Percentiles rank a stretch among this genome's conserved stretches.
Conservation (phyloP, 2,329 filamentous ascomycete genomes). For the Claviceps lovelessii region DNA sequence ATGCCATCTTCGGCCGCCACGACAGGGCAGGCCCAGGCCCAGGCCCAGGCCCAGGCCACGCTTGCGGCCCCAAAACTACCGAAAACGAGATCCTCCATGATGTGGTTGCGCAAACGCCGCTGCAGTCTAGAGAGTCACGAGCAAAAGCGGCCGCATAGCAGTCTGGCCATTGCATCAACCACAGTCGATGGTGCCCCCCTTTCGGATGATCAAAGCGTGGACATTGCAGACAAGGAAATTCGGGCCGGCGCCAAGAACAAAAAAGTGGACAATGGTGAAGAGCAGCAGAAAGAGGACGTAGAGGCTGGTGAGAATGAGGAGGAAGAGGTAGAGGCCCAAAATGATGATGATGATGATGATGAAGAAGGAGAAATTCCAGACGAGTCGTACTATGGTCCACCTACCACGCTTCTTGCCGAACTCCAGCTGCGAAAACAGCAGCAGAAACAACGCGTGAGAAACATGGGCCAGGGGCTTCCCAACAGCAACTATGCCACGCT, state of each 20-base stretch:
- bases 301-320: slow-evolving; percentile 31
- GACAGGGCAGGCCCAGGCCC: slow-evolving; percentile 7
- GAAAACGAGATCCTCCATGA: slow-evolving; percentile 36
- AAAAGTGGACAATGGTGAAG: neutral
- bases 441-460: slow-evolving; percentile 59
- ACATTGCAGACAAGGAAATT: slow-evolving; percentile 6
- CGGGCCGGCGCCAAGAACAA: slow-evolving; percentile 12
- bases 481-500: slow-evolving; percentile 84
- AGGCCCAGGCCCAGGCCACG: slow-evolving; percentile 8
- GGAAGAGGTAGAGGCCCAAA: slow-evolving; percentile 15
- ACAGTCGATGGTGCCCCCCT: slow-evolving; percentile 10
- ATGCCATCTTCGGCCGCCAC: slow-evolving; percentile 15
- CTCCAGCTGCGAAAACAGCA: slow-evolving; percentile 82
- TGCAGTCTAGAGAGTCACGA: slow-evolving; percentile 10
- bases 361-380: slow-evolving; percentile 28
- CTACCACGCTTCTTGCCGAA: slow-evolving; percentile 84
- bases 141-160: no score
- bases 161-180: neutral
- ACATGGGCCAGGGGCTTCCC: slow-evolving; percentile 44
- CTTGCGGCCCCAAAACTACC: slow-evolving; percentile 13
- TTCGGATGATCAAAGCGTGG: neutral
- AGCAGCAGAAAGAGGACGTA: slow-evolving; percentile 8
- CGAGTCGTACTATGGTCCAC: slow-evolving; percentile 50
- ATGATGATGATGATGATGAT: slow-evolving; percentile 26
- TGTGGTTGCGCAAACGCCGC: slow-evolving; percentile 29